phyloP scores from a whole-genome alignment of 108 stramenopile species.

The Nitzschia sp. region DNA sequence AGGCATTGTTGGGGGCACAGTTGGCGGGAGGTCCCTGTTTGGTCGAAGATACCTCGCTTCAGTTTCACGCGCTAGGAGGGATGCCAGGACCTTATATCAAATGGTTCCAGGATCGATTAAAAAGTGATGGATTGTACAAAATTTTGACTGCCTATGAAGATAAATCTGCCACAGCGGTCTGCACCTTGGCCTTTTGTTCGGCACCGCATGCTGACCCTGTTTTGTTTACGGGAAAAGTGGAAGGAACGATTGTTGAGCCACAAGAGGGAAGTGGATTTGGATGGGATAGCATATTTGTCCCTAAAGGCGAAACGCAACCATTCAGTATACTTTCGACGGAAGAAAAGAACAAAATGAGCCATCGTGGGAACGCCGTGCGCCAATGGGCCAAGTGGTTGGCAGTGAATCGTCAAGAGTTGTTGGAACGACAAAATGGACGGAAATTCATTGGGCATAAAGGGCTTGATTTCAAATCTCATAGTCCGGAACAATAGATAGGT shows the following conservation, averaged over 20 bases:
- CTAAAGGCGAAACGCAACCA: slow-evolving; percentile 72
- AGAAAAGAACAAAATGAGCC: slow-evolving; percentile 91
- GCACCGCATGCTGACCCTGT: slow-evolving; percentile 94
- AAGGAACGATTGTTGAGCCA: slow-evolving; percentile 89
- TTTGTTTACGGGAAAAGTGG: slow-evolving; percentile 83
- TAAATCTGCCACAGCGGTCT: slow-evolving; percentile 95
- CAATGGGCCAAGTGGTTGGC: slow-evolving; percentile 65
- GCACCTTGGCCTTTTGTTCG: slow-evolving; percentile 95
- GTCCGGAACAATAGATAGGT: slow-evolving; percentile 68
- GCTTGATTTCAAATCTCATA: slow-evolving; percentile 70
- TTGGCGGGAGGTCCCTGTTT: slow-evolving; percentile 86
- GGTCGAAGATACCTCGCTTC: slow-evolving; percentile 96
- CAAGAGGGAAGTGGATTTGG: slow-evolving; percentile 92
- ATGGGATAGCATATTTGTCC: slow-evolving; percentile 98
- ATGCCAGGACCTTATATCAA: slow-evolving; percentile 99
- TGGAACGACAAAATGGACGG: slow-evolving; percentile 73
- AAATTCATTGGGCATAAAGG: slow-evolving; percentile 84
- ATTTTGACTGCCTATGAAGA: slow-evolving; percentile 93
- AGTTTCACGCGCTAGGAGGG: slow-evolving; percentile 95
- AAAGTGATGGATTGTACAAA: slow-evolving; percentile 85
- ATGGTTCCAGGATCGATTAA: slow-evolving; percentile 94
- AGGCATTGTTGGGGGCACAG: slow-evolving; percentile 86
- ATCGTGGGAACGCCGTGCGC: slow-evolving; percentile 86
- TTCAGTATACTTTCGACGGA: slow-evolving; percentile 92
- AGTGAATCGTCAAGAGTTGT: slow-evolving; percentile 71